Base-by-base conservation (phyloP, 2,329 filamentous ascomycete species). In the Endothia cerciana region DNA sequence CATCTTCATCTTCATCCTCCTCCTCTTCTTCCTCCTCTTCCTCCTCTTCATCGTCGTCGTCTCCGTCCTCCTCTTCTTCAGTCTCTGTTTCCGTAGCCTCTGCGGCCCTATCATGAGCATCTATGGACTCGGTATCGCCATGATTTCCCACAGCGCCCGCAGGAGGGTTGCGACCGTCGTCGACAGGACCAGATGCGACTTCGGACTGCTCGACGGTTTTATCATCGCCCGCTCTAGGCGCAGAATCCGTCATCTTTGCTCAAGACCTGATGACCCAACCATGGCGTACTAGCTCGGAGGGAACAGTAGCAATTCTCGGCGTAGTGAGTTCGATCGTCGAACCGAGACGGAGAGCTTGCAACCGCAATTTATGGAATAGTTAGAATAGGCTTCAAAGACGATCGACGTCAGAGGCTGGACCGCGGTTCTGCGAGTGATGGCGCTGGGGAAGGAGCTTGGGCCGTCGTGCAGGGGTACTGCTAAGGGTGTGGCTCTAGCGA, bases 1-100 rank as follows among this genome's bases (percentile, higher is more conserved):
- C 92, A 0, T 91, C 89, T 0, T 91, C 90, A 0, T 93, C 90
- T 0, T 89, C 88, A 0, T 88, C 86, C 0, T 89, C 87, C 0
- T 87, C 86, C 0, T 87, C 85, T 0, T 82, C 82, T 0, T 82
- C 82, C 0, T 81, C 79, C 0, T 78, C 80, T 0, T 79, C 80
- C 0, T 81, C 80, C 0, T 80, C 81, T 0, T 82, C 83, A 0
- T 81, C 80, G 0, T 83, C 83, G 0, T 80, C 78, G 0, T 78
- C 77, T 0, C 77, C 77, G 0, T 78, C 75, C 0, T 75, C 75
- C 0, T 72, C 72, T 13, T 71, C 74, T 0, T 73, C 73, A 0
- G 68, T 73, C 0, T 63, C 61, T 49, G 10, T 36, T 5, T 62
- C 28, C 28, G 51, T 47, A 28, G 40, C 28, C 30, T 57, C 41